phyloP scores from a whole-genome alignment of 1,139 yeast species.

The Casaregolazyma lundiana region DNA sequence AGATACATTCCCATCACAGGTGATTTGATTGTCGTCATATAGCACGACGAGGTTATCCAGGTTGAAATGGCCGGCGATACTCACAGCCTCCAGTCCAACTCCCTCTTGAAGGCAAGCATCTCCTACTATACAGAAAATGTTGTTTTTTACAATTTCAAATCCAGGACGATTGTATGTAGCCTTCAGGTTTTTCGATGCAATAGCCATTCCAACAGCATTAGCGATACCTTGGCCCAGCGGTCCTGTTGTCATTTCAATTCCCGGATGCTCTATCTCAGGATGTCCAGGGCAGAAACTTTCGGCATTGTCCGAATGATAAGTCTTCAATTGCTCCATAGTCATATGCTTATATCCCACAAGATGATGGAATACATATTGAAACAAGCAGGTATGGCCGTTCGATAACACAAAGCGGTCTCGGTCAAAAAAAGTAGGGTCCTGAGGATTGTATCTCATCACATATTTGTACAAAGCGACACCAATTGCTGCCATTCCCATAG shows the following conservation, averaged over 20 bases:
- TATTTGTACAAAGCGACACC: constrained; percentile 37
- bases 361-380: constrained; percentile 35
- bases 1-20: constrained; percentile 38
- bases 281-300: constrained; percentile 36
- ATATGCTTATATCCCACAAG: constrained; percentile 34
- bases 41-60: constrained; percentile 35
- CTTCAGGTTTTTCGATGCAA: constrained; percentile 35
- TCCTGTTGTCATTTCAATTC: constrained; percentile 40
- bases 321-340: constrained; percentile 34
- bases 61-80: constrained; percentile 38
- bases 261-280: constrained; percentile 39
- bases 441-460: constrained; percentile 31
- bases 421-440: constrained; percentile 33
- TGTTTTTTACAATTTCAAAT: constrained; percentile 30
- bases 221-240: constrained; percentile 40
- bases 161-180: constrained; percentile 36
- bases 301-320: constrained; percentile 28
- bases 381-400: constrained; percentile 37
- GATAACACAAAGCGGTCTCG: constrained; percentile 38
- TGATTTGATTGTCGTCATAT: constrained; percentile 37
- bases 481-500: constrained; percentile 41
- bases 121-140: constrained; percentile 35
- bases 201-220: constrained; percentile 39
- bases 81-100: constrained; percentile 36
- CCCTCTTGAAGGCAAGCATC: constrained; percentile 43